phyloP scores from a whole-genome alignment of 176 grass and related monocot genomes.

The Musa beccarii region DNA sequence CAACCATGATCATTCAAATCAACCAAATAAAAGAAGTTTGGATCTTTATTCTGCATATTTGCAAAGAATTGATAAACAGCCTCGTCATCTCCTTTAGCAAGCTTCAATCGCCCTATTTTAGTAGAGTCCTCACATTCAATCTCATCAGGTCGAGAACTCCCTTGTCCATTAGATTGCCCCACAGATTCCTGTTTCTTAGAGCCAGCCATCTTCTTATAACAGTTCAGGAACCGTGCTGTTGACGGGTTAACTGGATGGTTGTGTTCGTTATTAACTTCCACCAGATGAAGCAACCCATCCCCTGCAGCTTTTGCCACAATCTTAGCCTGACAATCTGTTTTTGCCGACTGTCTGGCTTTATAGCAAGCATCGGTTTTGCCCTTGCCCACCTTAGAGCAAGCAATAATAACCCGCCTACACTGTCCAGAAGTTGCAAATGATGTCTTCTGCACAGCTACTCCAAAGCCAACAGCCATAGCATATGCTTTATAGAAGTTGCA shows the following conservation, averaged over 20 bases:
- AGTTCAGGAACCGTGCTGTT: conserved; percentile 17
- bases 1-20: conserved; percentile 20
- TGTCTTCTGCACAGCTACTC: conserved; percentile 15
- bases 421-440: conserved; percentile 15
- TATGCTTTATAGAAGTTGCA: conserved; percentile 15
- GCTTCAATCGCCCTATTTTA: conserved; percentile 10
- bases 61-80: conserved; percentile 14
- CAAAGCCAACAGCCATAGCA: conserved; percentile 13
- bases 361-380: conserved; percentile 14
- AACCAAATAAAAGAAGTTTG: conserved; percentile 22
- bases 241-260: conserved; percentile 17
- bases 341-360: conserved; percentile 16
- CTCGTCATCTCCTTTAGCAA: conserved; percentile 23
- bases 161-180: not conserved
- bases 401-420: conserved; percentile 16
- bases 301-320: conserved; percentile 10
- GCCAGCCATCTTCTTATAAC: conserved; percentile 15
- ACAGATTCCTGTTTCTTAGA: not conserved
- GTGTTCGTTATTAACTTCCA: conserved; percentile 15
- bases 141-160: conserved; percentile 1
- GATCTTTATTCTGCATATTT: conserved; percentile 18
- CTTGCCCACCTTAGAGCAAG: conserved; percentile 10
- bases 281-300: conserved; percentile 10
- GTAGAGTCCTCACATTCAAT: not conserved
- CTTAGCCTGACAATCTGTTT: conserved; percentile 16